A percentile compares a stretch with the other conserved stretches of the same genome.
Evolutionary conservation across 192 early-diverging fungal species (phyloP).

Genomic region (Rhizophagus prolifer): DNA sequence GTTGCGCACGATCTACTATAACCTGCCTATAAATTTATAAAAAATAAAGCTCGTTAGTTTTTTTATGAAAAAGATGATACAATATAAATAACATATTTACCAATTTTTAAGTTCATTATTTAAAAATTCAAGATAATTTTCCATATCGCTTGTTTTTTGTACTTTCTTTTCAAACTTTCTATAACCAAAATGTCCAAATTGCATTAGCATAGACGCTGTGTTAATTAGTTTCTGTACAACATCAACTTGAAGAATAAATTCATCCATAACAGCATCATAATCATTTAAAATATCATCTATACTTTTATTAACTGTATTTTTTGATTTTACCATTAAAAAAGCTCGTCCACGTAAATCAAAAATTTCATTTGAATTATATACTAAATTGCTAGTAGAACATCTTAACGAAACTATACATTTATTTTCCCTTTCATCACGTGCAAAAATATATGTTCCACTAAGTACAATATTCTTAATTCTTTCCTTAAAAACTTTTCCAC

Average conservation of each 20-base stretch:
- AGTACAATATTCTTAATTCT: constrained; percentile 13
- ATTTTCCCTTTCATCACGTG: background rate
- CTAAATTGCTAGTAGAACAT: background rate
- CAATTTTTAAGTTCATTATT: constrained; percentile 19
- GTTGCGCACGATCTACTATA: background rate
- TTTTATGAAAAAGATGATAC: background rate
- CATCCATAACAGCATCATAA: background rate
- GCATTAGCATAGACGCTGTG: constrained; percentile 18
- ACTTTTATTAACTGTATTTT: background rate
- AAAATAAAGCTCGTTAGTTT: background rate
- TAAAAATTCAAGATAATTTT: background rate
- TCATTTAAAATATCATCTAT: background rate
- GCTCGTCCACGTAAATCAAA: constrained; percentile 20
- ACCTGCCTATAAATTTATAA: background rate
- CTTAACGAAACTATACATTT: background rate
- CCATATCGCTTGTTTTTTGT: background rate
- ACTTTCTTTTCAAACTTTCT: constrained; percentile 4
- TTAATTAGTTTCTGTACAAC: constrained; percentile 10
- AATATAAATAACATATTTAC: background rate
- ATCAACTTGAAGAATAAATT: constrained; percentile 32
- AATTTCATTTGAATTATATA: constrained; percentile 12
- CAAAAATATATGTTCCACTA: constrained; percentile 18
- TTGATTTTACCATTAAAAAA: constrained; percentile 17
- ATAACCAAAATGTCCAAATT: constrained; percentile 25
- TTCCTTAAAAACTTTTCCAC: constrained; percentile 27